Base-by-base conservation (phyloP, 805 yeast genomes). In the Zygotorulaspora chibaensis region DNA sequence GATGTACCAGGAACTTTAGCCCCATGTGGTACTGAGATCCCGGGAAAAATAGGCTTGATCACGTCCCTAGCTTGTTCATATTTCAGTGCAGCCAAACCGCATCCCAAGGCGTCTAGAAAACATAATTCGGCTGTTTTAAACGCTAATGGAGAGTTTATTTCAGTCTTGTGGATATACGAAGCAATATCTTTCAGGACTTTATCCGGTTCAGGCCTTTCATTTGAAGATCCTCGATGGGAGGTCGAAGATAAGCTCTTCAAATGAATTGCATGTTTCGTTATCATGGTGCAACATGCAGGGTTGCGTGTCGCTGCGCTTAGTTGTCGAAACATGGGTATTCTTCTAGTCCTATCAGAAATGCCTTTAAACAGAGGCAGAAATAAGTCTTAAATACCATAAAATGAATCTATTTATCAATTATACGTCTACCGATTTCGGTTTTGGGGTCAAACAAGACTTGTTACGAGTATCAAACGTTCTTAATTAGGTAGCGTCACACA, bases 11-110 rank as follows among this genome's bases (percentile, higher is more conserved):
- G 69, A 33, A 79, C 74, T 41, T 68, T 71, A n/a, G 80, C 66
- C 41, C 83, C 83, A 52, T 76, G 72, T 26, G 81, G 79, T 9
- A 77, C 79, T 27, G 62, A 55, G 3, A 79, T 74, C 2, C 80
- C 81, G 17, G 81, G 80, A 3, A 78, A 80, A n/a, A 74, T 72
- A 3, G 83, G 84, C 35, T 76, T 74, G 48, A 79, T 70, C 35
- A 79, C 63, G 16, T 66, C 60, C 29, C 68, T 61, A 43, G 79
- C 77, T 52, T 76, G 77, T 18, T 67, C 67, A 62, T 76, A 75
- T 60, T 76, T 74, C 52, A 79, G 64, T 1, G 81, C 82, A 43
- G 79, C 83, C 12, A 79, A 66, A 16, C 83, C 83, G 58, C 83
- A 78, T 5, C 84, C 84, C 25, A 79, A 59, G 3, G 83, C 76